Evolutionary conservation across 805 yeast species (phyloP).

Genomic region (Candida verbasci): DNA sequence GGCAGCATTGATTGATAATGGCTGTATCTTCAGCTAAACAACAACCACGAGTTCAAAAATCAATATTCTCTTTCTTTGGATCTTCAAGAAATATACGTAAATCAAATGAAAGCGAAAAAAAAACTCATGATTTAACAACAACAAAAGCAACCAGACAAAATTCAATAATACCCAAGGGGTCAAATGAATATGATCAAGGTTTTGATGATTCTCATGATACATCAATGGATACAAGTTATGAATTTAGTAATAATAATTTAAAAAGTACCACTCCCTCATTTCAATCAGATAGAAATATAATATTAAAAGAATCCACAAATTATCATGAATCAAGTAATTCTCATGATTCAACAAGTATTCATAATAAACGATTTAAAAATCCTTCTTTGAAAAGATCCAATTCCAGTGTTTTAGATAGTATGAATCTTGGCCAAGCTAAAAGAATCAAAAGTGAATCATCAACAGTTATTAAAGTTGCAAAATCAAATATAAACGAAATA

Average conservation of each 20-base stretch:
- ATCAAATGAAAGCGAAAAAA: background rate
- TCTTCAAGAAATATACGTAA: background rate
- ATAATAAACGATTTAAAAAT: background rate
- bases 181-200: slow-evolving; percentile 12
- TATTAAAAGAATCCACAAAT: background rate
- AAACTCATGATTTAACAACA: background rate
- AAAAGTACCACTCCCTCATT: slow-evolving; percentile 30
- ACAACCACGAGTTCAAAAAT: slow-evolving; percentile 1
- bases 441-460: slow-evolving; percentile 12
- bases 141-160: background rate
- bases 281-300: background rate
- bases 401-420: slow-evolving; percentile 15
- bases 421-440: slow-evolving; percentile 16
- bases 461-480: background rate
- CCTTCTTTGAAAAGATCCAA: slow-evolving; percentile 18
- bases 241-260: slow-evolving; percentile 34
- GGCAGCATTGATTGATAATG: no score
- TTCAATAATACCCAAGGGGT: background rate
- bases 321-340: no score
- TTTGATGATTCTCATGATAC: slow-evolving; percentile 33
- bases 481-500: background rate
- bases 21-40: no score
- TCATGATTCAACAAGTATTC: background rate
- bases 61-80: slow-evolving; percentile 1
- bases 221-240: slow-evolving; percentile 33